These are phyloP conservation scores for Cyberlindnera suaveolens DNA, from an alignment of 805 yeast genomes.

Conservation along the genomic window DNA sequence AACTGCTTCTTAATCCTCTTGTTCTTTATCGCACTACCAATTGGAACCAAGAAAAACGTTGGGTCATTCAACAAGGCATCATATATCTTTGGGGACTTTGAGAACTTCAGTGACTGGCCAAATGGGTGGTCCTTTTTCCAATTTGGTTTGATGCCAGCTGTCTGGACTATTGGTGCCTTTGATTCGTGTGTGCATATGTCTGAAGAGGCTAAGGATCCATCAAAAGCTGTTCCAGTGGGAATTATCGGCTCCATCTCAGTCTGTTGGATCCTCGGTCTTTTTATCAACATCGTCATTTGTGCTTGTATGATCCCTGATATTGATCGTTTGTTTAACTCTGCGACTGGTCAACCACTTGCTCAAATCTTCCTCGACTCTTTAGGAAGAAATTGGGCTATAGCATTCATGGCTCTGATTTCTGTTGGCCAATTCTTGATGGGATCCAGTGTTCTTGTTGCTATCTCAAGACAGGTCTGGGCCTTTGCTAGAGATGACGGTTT, in stretches of 20 bases:
- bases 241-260: conserved; percentile 50
- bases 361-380: conserved; percentile 57
- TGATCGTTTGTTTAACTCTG: conserved; percentile 34
- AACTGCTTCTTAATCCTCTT: conserved; percentile 45
- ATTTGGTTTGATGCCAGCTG: conserved; percentile 53
- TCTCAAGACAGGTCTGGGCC: conserved; percentile 67
- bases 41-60: conserved; percentile 35
- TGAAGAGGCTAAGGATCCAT: conserved; percentile 63
- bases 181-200: conserved; percentile 70
- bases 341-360: conserved; percentile 58
- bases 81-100: conserved; percentile 48
- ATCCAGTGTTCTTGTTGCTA: conserved; percentile 50
- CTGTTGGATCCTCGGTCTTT: conserved; percentile 55
- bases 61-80: conserved; percentile 39
- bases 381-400: conserved; percentile 61
- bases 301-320: conserved; percentile 49
- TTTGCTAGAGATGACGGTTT: conserved; percentile 72
- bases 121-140: conserved; percentile 51
- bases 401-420: conserved; percentile 52
- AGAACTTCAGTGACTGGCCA: conserved; percentile 49
- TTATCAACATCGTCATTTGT: conserved; percentile 44
- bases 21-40: conserved; percentile 53
- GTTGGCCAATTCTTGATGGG: conserved; percentile 65
- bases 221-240: conserved; percentile 59
- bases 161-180: conserved; percentile 74